Conservation (phyloP, 2,329 filamentous ascomycete genomes). For the Fonsecaea nubica region DNA sequence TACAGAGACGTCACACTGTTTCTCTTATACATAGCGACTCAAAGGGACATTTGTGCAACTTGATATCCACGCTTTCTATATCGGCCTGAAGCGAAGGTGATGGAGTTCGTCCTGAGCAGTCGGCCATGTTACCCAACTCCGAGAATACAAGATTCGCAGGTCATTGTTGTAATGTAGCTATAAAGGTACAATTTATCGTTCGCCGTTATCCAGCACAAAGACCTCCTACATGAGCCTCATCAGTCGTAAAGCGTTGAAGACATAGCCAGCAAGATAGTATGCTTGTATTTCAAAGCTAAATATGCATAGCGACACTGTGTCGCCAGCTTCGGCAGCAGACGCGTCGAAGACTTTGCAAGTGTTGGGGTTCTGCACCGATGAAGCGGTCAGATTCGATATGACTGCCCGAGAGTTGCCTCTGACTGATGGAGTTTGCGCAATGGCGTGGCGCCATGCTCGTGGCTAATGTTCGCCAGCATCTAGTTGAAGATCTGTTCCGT, state of each 20-base stretch:
- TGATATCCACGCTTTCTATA: too few relatives aligned
- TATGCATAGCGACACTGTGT: constrained; percentile 53
- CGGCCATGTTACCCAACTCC: constrained; percentile 60
- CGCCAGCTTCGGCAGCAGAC: constrained; percentile 50
- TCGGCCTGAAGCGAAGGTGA: too few relatives aligned
- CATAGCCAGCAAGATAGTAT: constrained; percentile 50
- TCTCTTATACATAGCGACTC: too few relatives aligned
- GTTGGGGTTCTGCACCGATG: background rate
- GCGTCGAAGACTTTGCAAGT: background rate
- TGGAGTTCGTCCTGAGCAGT: constrained; percentile 38
- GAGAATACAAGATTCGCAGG: constrained; percentile 56
- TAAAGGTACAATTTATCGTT: constrained; percentile 61
- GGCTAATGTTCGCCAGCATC: background rate
- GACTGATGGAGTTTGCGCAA: background rate
- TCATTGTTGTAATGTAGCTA: constrained; percentile 60
- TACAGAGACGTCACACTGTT: background rate
- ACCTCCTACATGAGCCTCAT: constrained; percentile 56
- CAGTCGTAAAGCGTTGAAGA: constrained; percentile 51
- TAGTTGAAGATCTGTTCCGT: background rate
- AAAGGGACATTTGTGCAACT: too few relatives aligned
- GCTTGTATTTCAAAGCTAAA: constrained; percentile 53
- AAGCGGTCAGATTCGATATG: background rate
- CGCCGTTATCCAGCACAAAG: constrained; percentile 61
- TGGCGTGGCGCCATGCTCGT: background rate
- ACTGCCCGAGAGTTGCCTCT: background rate